These are phyloP conservation scores for Chalciporus piperatus DNA, from an alignment of 768 basidiomycete species.

Conservation along the genomic window DNA sequence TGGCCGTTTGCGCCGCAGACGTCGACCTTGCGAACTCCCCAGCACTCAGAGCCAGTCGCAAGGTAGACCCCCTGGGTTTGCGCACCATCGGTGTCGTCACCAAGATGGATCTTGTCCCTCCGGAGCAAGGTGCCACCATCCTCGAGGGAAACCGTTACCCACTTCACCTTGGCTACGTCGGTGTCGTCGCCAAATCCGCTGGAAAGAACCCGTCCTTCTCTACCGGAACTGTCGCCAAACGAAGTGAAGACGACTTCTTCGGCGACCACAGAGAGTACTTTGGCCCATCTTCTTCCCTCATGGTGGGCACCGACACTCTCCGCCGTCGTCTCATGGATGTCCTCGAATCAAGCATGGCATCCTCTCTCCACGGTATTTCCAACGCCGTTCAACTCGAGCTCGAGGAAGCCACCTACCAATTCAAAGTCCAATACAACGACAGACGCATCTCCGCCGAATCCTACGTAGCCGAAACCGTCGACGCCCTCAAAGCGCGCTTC, in stretches of 20 bases:
- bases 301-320: slow-evolving; percentile 91
- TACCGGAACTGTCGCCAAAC: slow-evolving; percentile 46
- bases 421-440: slow-evolving; percentile 99
- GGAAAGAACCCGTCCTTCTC: slow-evolving; percentile 53
- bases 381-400: slow-evolving; percentile 97
- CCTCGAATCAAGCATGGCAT: slow-evolving; percentile 95
- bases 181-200: slow-evolving; percentile 85
- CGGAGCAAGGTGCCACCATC: slow-evolving; percentile 79
- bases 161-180: slow-evolving; percentile 95
- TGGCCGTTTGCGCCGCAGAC: slow-evolving; percentile 98
- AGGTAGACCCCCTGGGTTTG: slow-evolving; percentile 91
- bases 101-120: slow-evolving; percentile 96
- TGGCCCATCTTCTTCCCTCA: slow-evolving; percentile 58
- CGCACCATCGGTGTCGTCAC: slow-evolving; percentile 97
- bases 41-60: slow-evolving; percentile 87
- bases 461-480: slow-evolving; percentile 97
- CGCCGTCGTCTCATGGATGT: slow-evolving; percentile 94
- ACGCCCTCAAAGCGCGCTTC: slow-evolving; percentile 86
- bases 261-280: slow-evolving; percentile 59
- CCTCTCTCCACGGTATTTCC: slow-evolving; percentile 91
- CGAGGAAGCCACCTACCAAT: slow-evolving; percentile 96
- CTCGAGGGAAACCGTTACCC: slow-evolving; percentile 91
- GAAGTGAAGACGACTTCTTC: slow-evolving; percentile 69
- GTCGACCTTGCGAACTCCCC: slow-evolving; percentile 99
- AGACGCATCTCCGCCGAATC: slow-evolving; percentile 91